Percentiles rank a stretch among this genome's conserved stretches.
Conservation (phyloP, 768 basidiomycete genomes). For the Auricularia sp. region DNA sequence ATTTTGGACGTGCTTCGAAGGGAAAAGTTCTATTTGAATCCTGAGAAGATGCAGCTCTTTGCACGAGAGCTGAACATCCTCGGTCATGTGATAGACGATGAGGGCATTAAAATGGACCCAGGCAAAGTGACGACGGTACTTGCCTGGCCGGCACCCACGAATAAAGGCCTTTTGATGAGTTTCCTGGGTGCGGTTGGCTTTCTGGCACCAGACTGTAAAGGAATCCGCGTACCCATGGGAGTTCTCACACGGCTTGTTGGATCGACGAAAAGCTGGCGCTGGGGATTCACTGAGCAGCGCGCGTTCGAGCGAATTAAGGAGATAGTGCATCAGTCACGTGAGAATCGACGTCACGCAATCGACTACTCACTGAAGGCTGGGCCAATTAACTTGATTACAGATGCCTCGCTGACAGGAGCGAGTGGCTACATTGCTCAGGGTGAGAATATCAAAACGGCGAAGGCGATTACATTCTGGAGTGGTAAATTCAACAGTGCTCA, state of each 20-base stretch:
- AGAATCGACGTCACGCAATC: conserved; percentile 11
- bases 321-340: conserved; percentile 12
- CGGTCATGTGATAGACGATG: conserved; percentile 18
- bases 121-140: conserved; percentile 17
- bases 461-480: too few species aligned
- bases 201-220: conserved; percentile 24
- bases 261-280: conserved; percentile 11
- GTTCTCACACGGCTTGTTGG: conserved; percentile 18
- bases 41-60: conserved; percentile 5
- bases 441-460: too few species aligned
- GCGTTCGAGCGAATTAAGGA: conserved; percentile 24
- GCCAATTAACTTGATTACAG: conserved; percentile 20
- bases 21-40: conserved; percentile 6
- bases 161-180: conserved; percentile 19
- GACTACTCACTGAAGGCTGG: conserved; percentile 13
- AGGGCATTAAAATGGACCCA: conserved; percentile 20
- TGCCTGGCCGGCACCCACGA: conserved; percentile 23
- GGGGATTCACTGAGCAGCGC: conserved; percentile 21
- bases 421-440: too few species aligned
- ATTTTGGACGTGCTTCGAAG: too few species aligned
- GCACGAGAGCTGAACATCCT: conserved; percentile 9
- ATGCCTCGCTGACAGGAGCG: too few species aligned
- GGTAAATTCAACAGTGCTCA: too few species aligned
- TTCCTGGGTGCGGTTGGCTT: conserved; percentile 31
- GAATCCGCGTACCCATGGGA: conserved; percentile 30